A percentile compares a stretch with the other conserved stretches of the same genome.
Conservation (phyloP, 2,329 filamentous ascomycete species). For the Colletotrichum destructivum region DNA sequence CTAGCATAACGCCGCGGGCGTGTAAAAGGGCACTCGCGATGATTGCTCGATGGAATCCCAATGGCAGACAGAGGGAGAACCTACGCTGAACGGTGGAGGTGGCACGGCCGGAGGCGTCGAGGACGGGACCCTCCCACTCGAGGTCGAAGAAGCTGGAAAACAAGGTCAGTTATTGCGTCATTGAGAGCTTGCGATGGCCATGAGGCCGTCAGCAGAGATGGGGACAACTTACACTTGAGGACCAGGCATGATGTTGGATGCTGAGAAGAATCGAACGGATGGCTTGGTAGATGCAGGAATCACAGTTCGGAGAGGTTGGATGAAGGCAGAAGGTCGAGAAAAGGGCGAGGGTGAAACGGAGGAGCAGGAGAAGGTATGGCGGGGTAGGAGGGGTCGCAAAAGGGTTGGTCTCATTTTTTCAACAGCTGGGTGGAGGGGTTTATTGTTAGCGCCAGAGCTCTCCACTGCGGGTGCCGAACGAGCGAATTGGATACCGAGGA, state of each 20-base stretch:
- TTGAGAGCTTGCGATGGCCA: slow-evolving; percentile 33
- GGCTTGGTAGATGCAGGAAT: slow-evolving; percentile 44
- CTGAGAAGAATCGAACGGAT: slow-evolving; percentile 63
- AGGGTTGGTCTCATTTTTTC: slow-evolving; percentile 46
- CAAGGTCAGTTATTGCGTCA: slow-evolving; percentile 42
- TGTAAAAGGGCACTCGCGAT: background rate
- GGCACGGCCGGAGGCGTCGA: slow-evolving; percentile 72
- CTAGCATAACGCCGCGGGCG: background rate
- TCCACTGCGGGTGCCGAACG: slow-evolving; percentile 34
- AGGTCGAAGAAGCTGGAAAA: slow-evolving; percentile 77
- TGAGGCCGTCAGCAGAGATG: slow-evolving; percentile 12
- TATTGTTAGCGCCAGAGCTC: slow-evolving; percentile 44
- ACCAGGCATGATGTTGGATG: slow-evolving; percentile 80
- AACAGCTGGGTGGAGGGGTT: slow-evolving; percentile 44
- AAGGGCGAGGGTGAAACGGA: slow-evolving; percentile 45
- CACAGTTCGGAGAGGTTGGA: slow-evolving; percentile 42
- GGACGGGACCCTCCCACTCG: slow-evolving; percentile 79
- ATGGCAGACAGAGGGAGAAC: slow-evolving; percentile 57
- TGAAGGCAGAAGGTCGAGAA: slow-evolving; percentile 45
- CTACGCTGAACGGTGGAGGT: slow-evolving; percentile 74
- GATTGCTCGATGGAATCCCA: slow-evolving; percentile 33
- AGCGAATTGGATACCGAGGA: slow-evolving; percentile 21
- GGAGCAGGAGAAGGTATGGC: slow-evolving; percentile 45
- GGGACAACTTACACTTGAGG: slow-evolving; percentile 75
- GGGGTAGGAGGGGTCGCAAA: slow-evolving; percentile 46